Evolutionary conservation across 257 asterid species (phyloP).

Genomic region (Gentiana straminea): DNA sequence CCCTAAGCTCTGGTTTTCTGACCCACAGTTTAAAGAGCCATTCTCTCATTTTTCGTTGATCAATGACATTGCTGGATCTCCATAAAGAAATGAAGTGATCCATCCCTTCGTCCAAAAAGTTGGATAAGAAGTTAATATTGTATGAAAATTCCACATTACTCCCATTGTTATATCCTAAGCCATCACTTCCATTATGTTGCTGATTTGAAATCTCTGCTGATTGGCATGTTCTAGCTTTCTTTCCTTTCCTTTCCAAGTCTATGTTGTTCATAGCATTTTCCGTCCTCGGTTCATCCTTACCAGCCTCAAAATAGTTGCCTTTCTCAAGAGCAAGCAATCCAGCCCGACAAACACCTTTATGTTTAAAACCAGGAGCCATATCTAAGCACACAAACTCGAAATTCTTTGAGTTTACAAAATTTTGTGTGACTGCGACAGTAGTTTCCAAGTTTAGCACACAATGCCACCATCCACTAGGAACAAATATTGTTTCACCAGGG

Average conservation of each 20-base stretch:
- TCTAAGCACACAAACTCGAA: constrained; percentile 88
- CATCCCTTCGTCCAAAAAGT: constrained; percentile 67
- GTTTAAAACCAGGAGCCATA: constrained; percentile 95
- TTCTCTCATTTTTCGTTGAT: constrained; percentile 90
- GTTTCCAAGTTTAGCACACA: constrained; percentile 93
- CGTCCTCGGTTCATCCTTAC: constrained; percentile 15
- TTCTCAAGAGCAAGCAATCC: constrained; percentile 93
- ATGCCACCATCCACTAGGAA: constrained; percentile 99
- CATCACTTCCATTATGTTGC: constrained; percentile 20
- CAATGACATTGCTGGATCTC: constrained; percentile 82
- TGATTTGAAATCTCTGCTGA: constrained; percentile 20
- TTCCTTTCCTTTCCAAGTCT: constrained; percentile 55
- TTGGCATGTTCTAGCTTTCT: constrained; percentile 41
- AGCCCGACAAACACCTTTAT: constrained; percentile 92
- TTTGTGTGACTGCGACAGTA: constrained; percentile 86
- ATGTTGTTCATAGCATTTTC: constrained; percentile 31
- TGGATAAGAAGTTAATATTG: constrained; percentile 63
- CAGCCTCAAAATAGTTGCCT: constrained; percentile 28
- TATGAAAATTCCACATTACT: constrained; percentile 50
- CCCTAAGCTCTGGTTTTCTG: constrained; percentile 58
- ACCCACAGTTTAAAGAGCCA: constrained; percentile 89
- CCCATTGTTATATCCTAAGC: constrained; percentile 15
- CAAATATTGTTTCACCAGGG: constrained; percentile 96
- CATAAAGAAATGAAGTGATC: constrained; percentile 78
- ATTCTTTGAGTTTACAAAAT: constrained; percentile 78